A percentile compares a stretch with the other conserved stretches of the same genome.
Evolutionary conservation across 768 basidiomycete species (phyloP).

Genomic region (Boletus speciosus): DNA sequence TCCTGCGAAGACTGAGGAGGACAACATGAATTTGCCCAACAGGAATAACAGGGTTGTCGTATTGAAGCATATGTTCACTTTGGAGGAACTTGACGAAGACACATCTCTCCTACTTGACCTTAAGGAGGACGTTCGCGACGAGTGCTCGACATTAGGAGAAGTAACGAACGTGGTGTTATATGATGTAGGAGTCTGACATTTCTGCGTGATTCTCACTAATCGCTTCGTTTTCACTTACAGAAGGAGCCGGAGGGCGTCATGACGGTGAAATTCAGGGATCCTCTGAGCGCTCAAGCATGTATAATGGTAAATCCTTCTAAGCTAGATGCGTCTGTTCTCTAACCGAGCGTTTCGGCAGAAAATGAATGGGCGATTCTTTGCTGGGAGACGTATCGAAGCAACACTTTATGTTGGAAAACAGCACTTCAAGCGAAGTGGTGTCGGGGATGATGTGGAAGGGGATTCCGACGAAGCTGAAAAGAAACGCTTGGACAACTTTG

Average conservation of each 20-base stretch:
- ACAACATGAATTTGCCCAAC: constrained; percentile 42
- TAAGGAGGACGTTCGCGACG: constrained; percentile 95
- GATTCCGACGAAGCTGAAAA: constrained; percentile 75
- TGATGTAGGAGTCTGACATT: constrained; percentile 60
- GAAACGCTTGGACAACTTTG: constrained; percentile 83
- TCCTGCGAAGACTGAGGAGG: constrained; percentile 57
- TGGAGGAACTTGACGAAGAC: constrained; percentile 83
- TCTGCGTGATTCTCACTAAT: constrained; percentile 1
- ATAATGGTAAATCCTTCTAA: constrained; percentile 55
- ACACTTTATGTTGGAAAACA: constrained; percentile 79
- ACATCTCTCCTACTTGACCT: constrained; percentile 82
- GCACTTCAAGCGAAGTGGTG: constrained; percentile 73
- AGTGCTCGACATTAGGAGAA: constrained; percentile 84
- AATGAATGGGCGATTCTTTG: constrained; percentile 94
- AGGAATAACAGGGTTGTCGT: constrained; percentile 81
- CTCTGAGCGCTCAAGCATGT: constrained; percentile 91
- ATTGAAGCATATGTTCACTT: constrained; percentile 91
- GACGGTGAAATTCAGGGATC: constrained; percentile 93
- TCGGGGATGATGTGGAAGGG: constrained; percentile 57
- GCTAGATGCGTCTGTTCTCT: background rate
- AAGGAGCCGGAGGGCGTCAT: constrained; percentile 91
- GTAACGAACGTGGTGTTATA: constrained; percentile 95
- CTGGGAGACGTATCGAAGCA: constrained; percentile 78
- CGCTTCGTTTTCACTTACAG: constrained; percentile 38
- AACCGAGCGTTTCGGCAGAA: constrained; percentile 46